Evolutionary conservation across 352 stramenopile species (phyloP), one percentile per base, ranked within the genome.

Genomic region (Globisporangium solare): DNA sequence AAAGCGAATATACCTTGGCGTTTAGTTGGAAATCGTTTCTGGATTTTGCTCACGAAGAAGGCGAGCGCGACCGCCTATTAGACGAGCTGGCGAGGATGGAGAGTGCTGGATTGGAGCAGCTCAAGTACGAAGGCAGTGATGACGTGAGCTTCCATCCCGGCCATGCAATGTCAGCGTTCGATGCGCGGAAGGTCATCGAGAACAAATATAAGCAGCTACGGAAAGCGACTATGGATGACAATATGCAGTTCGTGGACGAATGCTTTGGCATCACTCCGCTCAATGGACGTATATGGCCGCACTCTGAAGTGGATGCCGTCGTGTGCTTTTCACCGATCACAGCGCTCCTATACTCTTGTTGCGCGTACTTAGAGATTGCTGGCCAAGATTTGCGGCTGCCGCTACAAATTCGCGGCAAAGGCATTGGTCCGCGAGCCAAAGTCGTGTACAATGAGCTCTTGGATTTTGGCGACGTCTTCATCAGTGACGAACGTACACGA

Each of bases 381-480:
- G 94, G 95, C 2, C 74, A 96, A 21, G 88, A 98, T 60, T 63
- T 73, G 39, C 80, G 95, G 5, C 61, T 98, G 3, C 89, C 93
- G 5, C 69, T 98, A 0, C 83, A 94, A 56, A 82, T 98, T 6
- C 74, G 76, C 15, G 94, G 87, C 12, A 71, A 87, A 35, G 95
- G 94, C 3, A 98, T 98, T 41, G 95, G 94, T 10, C 95, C 93
- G 6, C 89, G 97, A 51, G 94, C 83, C 3, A 91, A 92, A 51
- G 76, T 98, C 32, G 85, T 95, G 32, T 98, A 96, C 66, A 95
- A 98, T 54, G 88, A 95, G 59, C 66, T 97, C 11, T 62, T 98
- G 40, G 93, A 98, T 60, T 92, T 98, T 57, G 95, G 95, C 4
- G 94, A 98, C 47, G 83, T 98, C 12, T 98, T 97, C 52, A 95